Evolutionary conservation across 1,284 basidiomycete species (phyloP), one percentile per base, ranked within the genome.

Genomic region (Malassezia equina): DNA sequence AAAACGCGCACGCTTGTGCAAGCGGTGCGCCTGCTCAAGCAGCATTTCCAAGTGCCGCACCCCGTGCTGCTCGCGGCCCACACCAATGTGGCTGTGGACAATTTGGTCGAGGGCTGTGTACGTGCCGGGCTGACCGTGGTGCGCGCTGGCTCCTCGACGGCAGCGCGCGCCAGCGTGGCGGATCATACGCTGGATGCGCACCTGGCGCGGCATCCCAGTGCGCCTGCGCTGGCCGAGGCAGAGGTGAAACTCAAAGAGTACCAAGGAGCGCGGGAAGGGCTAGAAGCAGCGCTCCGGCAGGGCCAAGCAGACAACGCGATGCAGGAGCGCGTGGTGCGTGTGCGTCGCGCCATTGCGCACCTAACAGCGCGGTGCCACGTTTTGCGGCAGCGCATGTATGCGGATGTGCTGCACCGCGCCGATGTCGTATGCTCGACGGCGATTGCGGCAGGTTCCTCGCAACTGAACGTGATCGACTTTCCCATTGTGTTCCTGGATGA

Each of bases 51-150:
- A 69, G 82, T 91, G 12, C 83, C 86, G 8, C 82, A 87, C 39
- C 89, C 89, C 0, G 79, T 94, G 42, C 80, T 94, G 13, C 84
- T 94, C 3, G 87, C 86, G 70, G 90, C 90, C 0, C 91, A 88
- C 71, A 95, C 91, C 33, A 93, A 95, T 63, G 86, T 84, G 23
- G 90, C 91, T 0, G 88, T 93, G n/a, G 90, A 95, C 73, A 89
- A 94, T 63, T 80, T 95, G 7, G 82, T 90, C 29, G 84, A 86
- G 65, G 79, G 88, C 23, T 80, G 79, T 56, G 66, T 75, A 32
- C 41, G 62, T 41, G 76, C 80, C 0, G 83, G 84, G 0, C 75
- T 93, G 46, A 83, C 83, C 51, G 85, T 88, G 0, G 76, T 93
- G 4, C 85, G 90, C 1, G 79, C 88, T 11, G 88, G 88, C 3